Percentiles rank a stretch among this genome's conserved stretches.
Evolutionary conservation across 257 asterid genomes (phyloP).

Genomic region (Solanum tarapatanum): DNA sequence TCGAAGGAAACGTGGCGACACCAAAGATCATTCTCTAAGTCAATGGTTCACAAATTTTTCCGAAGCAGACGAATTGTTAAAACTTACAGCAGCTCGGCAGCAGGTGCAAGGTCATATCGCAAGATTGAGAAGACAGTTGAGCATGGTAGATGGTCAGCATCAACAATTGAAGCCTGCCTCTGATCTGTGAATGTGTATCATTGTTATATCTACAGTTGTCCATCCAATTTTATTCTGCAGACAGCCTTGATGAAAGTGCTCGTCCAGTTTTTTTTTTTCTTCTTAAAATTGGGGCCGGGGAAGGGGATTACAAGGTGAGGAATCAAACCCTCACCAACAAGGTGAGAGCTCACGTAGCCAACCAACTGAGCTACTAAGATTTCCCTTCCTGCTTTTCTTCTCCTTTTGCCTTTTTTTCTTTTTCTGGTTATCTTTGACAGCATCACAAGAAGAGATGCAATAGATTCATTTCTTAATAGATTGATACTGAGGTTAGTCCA

Average conservation of each 20-base stretch:
- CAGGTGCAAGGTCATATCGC: constrained; percentile 45
- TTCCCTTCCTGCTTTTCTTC: not conserved
- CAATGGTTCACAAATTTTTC: constrained; percentile 85
- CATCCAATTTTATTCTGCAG: not conserved
- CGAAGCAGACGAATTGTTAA: constrained; percentile 85
- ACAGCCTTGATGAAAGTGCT: not conserved
- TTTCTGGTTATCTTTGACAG: not conserved
- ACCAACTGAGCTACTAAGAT: not conserved
- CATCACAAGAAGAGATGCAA: not conserved
- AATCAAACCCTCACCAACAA: not conserved
- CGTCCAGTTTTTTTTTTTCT: not conserved
- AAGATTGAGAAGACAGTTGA: not conserved
- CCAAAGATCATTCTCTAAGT: constrained; percentile 64
- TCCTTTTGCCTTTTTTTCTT: not conserved
- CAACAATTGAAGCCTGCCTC: not conserved
- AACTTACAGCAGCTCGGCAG: constrained; percentile 90
- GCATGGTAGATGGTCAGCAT: not conserved
- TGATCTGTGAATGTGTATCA: constrained; percentile 9
- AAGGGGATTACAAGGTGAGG: not conserved
- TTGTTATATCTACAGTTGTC: constrained; percentile 4
- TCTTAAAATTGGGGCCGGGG: not conserved
- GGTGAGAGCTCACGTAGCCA: not conserved
- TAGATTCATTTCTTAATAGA: not conserved
- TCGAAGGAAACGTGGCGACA: constrained; percentile 47
- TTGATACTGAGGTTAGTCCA: not conserved